Conservation (phyloP, 148 eudicot species). For the Amaranthus hypochondriacus region DNA sequence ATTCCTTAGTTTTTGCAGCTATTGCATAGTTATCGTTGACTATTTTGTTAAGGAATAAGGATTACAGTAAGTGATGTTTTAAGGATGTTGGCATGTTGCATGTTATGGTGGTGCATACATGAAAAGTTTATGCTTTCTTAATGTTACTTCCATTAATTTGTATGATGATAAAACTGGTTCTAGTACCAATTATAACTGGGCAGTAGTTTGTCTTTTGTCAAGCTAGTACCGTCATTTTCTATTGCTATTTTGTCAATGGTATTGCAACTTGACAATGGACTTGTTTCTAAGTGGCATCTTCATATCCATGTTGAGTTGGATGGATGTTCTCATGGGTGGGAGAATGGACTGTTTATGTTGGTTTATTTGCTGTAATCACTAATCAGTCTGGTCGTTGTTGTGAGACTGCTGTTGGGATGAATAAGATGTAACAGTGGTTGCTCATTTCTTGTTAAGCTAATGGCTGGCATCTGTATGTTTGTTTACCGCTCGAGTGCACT, state of each 20-base stretch:
- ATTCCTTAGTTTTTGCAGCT: not conserved
- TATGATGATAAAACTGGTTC: not conserved
- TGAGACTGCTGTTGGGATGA: not conserved
- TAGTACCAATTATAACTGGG: not conserved
- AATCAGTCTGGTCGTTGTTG: not conserved
- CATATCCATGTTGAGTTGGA: not conserved
- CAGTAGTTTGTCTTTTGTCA: not conserved
- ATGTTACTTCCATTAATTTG: not conserved
- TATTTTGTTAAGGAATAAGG: not conserved
- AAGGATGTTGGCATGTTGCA: not conserved
- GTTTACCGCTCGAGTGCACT: not conserved
- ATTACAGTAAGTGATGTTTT: not conserved
- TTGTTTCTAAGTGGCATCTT: not conserved
- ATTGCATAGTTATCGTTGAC: not conserved
- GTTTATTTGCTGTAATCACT: not conserved
- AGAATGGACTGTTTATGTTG: not conserved
- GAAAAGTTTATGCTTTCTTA: not conserved
- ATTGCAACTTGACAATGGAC: not conserved
- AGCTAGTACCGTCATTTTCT: not conserved
- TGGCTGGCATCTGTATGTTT: not conserved
- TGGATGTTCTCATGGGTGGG: not conserved
- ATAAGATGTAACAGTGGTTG: not conserved
- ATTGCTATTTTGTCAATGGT: not conserved
- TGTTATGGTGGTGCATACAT: not conserved
- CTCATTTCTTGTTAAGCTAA: not conserved